Evolutionary conservation across 2,329 filamentous ascomycete genomes (phyloP), one percentile per base, ranked within the genome.

Genomic region (Trichothecium roseum): DNA sequence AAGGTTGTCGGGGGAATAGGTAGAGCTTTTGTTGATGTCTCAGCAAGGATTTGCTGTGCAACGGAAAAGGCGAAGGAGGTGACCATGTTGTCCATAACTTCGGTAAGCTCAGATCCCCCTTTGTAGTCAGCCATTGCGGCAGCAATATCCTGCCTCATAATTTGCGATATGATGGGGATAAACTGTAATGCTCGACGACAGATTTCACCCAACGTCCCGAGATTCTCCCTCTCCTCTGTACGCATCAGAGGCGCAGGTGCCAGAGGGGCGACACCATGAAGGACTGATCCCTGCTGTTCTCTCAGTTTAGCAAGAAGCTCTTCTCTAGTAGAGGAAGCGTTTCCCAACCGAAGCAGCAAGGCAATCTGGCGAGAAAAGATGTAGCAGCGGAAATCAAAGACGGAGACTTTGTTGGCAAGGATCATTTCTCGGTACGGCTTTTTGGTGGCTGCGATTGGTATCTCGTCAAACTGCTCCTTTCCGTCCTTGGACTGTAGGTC

Each of bases 331-430:
- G 73, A 77, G 56, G 62, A 72, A 0, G 74, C 74, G 50, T 89
- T 91, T n/a, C 84, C 87, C 1, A 94, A 70, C 4, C 88, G 75
- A 10, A 94, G 67, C 2, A 96, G 68, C 1, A 98, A 62, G 3
- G 82, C 74, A 42, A 94, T 76, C 49, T 98, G 89, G 17, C 91
- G 75, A 3, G 86, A 79, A 55, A 96, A 98, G 10, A 98, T 78
- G 54, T 98, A 98, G 46, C 83, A 85, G 34, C 85, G 73, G 54
- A 98, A 96, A 56, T 98, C 91, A 52, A 96, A 95, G 3, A 94
- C 69, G 0, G 91, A 98, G 26, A 98, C 93, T 45, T 94, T 84
- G 61, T 93, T 98, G 12, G 84, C 81, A 28, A 98, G 66, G 33
- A 98, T 98, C 48, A 94, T 76, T 38, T 93, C 86, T 35, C 89